These are phyloP conservation scores for Xylariaceae sp. DNA, from an alignment of 2,329 filamentous ascomycete genomes.

Conservation along the genomic window DNA sequence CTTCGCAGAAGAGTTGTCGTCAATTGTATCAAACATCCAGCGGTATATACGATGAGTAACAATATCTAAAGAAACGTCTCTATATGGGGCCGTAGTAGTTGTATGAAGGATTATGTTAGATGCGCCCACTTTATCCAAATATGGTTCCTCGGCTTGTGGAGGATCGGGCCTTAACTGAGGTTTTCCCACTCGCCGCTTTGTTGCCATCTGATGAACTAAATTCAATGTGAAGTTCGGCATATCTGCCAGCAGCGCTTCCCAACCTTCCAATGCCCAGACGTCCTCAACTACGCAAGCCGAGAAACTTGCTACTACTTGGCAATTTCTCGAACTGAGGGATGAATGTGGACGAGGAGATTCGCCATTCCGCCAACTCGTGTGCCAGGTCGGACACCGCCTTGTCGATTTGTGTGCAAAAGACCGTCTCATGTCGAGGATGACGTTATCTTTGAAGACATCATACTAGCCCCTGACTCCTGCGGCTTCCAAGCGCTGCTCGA, in stretches of 20 bases:
- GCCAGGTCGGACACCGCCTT: background rate
- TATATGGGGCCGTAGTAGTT: no score
- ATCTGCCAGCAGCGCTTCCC: background rate
- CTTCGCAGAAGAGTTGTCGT: no score
- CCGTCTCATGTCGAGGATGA: no score
- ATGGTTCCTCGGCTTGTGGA: background rate
- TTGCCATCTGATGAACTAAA: background rate
- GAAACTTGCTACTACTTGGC: background rate
- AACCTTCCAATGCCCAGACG: background rate
- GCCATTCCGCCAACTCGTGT: background rate
- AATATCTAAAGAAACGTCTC: no score
- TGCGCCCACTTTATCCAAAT: background rate
- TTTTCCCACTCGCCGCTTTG: no score
- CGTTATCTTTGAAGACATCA: no score
- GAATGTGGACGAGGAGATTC: background rate
- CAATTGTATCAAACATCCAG: conserved; percentile 5
- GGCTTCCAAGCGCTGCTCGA: no score
- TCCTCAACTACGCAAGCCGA: background rate
- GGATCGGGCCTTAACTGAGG: no score
- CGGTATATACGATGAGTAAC: no score
- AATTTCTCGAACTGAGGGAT: background rate
- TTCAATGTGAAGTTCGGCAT: background rate
- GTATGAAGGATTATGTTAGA: no score
- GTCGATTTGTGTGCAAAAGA: background rate
- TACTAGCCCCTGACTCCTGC: no score